A percentile compares a stretch with the other conserved stretches of the same genome.
Conservation (phyloP, 2,329 filamentous ascomycete genomes). For the Calonectria crousiana region DNA sequence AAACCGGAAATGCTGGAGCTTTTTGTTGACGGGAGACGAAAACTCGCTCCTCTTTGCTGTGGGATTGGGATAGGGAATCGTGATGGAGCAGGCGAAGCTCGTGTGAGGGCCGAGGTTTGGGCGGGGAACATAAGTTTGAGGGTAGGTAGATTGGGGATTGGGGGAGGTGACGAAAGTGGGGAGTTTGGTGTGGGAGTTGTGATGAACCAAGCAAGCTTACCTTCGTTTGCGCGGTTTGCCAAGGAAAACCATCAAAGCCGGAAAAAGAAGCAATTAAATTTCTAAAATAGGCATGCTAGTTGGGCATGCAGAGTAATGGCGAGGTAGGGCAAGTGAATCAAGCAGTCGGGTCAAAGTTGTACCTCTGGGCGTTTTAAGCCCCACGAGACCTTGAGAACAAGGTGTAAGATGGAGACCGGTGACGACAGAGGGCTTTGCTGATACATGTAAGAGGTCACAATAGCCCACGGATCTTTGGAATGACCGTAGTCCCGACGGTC, state of each 20-base stretch:
- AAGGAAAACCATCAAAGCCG: not conserved
- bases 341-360: not conserved
- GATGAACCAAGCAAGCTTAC: slow-evolving; percentile 18
- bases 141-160: slow-evolving; percentile 3
- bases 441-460: not conserved
- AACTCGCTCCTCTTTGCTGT: not conserved
- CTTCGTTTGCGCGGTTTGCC: not conserved
- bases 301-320: not conserved
- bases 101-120: not conserved
- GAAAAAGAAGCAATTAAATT: not conserved
- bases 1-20: not conserved
- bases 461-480: slow-evolving; percentile 43
- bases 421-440: slow-evolving; percentile 15
- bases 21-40: not conserved
- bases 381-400: slow-evolving; percentile 18
- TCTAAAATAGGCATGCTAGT: not conserved
- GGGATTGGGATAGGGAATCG: not conserved
- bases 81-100: slow-evolving; percentile 1
- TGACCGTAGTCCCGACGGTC: slow-evolving; percentile 38
- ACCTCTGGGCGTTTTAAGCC: slow-evolving; percentile 1
- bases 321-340: not conserved
- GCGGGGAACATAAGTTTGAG: slow-evolving; percentile 24
- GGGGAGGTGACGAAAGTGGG: slow-evolving; percentile 17
- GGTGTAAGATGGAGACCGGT: not conserved
- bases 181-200: slow-evolving; percentile 18